These are phyloP conservation scores for Monilinia laxa DNA, from an alignment of 2,329 filamentous ascomycete genomes.

Conservation along the genomic window DNA sequence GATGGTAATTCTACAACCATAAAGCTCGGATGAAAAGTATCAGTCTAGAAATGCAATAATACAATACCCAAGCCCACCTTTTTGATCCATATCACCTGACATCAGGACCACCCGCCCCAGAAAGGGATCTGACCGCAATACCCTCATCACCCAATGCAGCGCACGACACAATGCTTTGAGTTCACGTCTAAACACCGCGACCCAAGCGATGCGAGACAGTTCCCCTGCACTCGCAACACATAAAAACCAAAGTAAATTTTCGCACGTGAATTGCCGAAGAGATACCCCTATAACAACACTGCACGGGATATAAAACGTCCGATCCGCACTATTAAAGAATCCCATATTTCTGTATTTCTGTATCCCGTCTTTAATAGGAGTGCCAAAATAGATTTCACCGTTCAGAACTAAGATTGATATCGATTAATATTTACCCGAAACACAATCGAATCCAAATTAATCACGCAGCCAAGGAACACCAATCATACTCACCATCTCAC, in stretches of 20 bases:
- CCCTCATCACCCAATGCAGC: too few relatives aligned
- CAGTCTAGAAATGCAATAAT: too few relatives aligned
- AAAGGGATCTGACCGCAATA: neutral
- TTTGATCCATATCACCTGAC: neutral
- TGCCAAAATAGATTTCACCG: too few relatives aligned
- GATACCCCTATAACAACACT: neutral
- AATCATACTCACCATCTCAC: too few relatives aligned
- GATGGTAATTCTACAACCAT: too few relatives aligned
- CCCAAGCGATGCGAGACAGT: neutral
- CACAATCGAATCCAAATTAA: neutral
- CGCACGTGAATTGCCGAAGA: neutral
- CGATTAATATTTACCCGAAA: too few relatives aligned
- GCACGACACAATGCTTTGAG: too few relatives aligned
- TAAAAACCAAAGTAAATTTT: neutral
- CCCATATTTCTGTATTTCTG: neutral
- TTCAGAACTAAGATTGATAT: too few relatives aligned
- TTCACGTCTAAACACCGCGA: neutral
- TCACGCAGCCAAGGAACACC: neutral
- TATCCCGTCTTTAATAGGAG: neutral
- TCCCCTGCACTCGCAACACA: too few relatives aligned
- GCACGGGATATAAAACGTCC: neutral
- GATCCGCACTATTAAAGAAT: neutral
- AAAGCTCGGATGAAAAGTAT: too few relatives aligned
- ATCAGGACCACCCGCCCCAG: neutral
- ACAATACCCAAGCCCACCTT: too few relatives aligned